These are phyloP conservation scores for Aspergillus uvarum DNA, from an alignment of 2,329 filamentous ascomycete genomes.

Conservation along the genomic window DNA sequence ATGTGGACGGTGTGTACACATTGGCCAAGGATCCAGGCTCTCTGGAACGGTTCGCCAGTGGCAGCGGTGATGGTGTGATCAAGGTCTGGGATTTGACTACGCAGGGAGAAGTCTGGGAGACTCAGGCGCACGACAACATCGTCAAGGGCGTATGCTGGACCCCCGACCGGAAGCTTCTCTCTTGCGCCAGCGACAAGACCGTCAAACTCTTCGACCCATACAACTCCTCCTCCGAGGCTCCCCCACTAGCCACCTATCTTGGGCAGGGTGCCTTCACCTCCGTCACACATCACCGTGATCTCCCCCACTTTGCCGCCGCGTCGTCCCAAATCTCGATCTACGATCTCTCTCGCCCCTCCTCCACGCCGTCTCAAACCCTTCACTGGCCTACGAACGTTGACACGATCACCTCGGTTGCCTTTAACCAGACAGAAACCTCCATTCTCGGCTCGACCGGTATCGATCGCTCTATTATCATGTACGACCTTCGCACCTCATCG, in stretches of 20 bases:
- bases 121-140: slow-evolving; percentile 85
- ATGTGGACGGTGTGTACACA: slow-evolving; percentile 86
- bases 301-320: slow-evolving; percentile 73
- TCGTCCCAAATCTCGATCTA: slow-evolving; percentile 83
- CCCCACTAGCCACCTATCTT: slow-evolving; percentile 81
- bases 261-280: slow-evolving; percentile 80
- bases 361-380: slow-evolving; percentile 75
- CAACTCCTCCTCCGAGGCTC: slow-evolving; percentile 64
- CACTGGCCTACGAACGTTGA: slow-evolving; percentile 86
- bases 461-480: slow-evolving; percentile 84
- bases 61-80: slow-evolving; percentile 86
- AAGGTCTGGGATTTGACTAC: slow-evolving; percentile 86
- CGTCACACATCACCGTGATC: slow-evolving; percentile 76
- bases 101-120: slow-evolving; percentile 72
- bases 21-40: slow-evolving; percentile 77
- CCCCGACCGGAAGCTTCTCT: slow-evolving; percentile 76
- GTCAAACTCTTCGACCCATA: slow-evolving; percentile 93
- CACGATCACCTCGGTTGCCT: slow-evolving; percentile 82
- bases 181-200: slow-evolving; percentile 80
- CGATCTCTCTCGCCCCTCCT: slow-evolving; percentile 76
- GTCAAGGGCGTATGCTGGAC: slow-evolving; percentile 93
- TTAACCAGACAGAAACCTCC: slow-evolving; percentile 93
- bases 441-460: slow-evolving; percentile 81
- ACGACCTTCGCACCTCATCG: slow-evolving; percentile 83
- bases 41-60: slow-evolving; percentile 73